Evolutionary conservation across 441 rosid species (phyloP), one percentile per base, ranked within the genome.

Genomic region (Mallotus repandus): DNA sequence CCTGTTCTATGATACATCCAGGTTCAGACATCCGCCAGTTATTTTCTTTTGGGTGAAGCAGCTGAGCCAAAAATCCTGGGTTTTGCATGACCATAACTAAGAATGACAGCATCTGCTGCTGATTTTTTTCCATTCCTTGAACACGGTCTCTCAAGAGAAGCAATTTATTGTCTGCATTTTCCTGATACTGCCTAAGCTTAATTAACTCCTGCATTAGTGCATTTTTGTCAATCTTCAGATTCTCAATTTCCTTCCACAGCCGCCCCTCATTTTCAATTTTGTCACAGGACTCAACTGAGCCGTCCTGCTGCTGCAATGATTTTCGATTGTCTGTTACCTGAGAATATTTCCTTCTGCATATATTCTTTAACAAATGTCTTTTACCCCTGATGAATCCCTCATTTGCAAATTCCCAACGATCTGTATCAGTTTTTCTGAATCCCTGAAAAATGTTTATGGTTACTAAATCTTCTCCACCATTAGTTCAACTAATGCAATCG

Each of bases 31-130:
- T 81, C 56, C 89, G 81, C 93, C 93, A 89, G 61, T 65, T 83
- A 43, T 84, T 90, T 60, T 90, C 96, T 73, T 94, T 90, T 2
- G 91, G 90, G 13, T 89, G 84, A 72, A 92, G 89, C 77, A 95
- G 81, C 86, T 92, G 96, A 78, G 81, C 82, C 76, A 95, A 76
- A 73, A 95, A 80, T 62, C 88, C 86, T 0, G 99, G 99, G 65
- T 77, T 89, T 84, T 93, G 93, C 90, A 95, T 85, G 46, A 89
- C 97, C 99, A 90, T 87, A 25, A 90, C 88, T 71, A 95, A 78
- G 82, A 95, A 93, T 7, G 99, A 95, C 52, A 95, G 88, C 99
- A 95, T 84, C 88, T 91, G 94, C 71, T 93, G 96, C 74, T 91
- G 98, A 76, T 86, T 89, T 81, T 87, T 88, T 84, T 95, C 99